Conservation (phyloP, 1,139 yeast species). For the Debaryomycetaceae sp. region DNA sequence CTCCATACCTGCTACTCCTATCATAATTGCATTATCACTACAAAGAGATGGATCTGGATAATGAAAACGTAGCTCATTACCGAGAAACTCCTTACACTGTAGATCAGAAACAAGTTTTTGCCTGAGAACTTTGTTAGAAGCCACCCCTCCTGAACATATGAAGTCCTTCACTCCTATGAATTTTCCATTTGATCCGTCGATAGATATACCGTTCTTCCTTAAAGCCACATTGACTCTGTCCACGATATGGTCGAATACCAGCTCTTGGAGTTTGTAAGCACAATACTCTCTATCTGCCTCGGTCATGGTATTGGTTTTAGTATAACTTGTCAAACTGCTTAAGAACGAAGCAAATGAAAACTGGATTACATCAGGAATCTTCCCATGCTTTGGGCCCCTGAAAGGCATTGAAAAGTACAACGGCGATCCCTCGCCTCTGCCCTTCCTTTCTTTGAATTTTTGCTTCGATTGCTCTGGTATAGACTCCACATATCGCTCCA, state of each 20-base stretch:
- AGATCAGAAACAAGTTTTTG: slow-evolving; percentile 41
- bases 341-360: slow-evolving; percentile 82
- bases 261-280: slow-evolving; percentile 62
- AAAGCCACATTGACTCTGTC: slow-evolving; percentile 59
- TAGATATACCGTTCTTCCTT: slow-evolving; percentile 21
- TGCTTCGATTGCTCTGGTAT: slow-evolving; percentile 19
- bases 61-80: slow-evolving; percentile 28
- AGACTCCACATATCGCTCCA: slow-evolving; percentile 55
- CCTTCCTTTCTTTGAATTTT: slow-evolving; percentile 13
- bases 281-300: slow-evolving; percentile 32
- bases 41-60: slow-evolving; percentile 75
- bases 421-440: background rate
- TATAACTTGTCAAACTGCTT: slow-evolving; percentile 46
- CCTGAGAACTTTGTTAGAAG: slow-evolving; percentile 66
- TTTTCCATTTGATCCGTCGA: slow-evolving; percentile 24
- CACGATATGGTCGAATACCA: slow-evolving; percentile 68
- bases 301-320: slow-evolving; percentile 12
- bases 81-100: slow-evolving; percentile 6
- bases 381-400: slow-evolving; percentile 27
- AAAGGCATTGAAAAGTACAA: slow-evolving; percentile 26
- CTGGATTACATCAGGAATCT: slow-evolving; percentile 29
- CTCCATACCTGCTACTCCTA: slow-evolving; percentile 95
- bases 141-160: slow-evolving; percentile 93
- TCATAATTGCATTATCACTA: slow-evolving; percentile 96
- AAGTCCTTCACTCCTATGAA: slow-evolving; percentile 49